Evolutionary conservation across 2,329 filamentous ascomycete species (phyloP).

Genomic region (Aspergillus uvarum): DNA sequence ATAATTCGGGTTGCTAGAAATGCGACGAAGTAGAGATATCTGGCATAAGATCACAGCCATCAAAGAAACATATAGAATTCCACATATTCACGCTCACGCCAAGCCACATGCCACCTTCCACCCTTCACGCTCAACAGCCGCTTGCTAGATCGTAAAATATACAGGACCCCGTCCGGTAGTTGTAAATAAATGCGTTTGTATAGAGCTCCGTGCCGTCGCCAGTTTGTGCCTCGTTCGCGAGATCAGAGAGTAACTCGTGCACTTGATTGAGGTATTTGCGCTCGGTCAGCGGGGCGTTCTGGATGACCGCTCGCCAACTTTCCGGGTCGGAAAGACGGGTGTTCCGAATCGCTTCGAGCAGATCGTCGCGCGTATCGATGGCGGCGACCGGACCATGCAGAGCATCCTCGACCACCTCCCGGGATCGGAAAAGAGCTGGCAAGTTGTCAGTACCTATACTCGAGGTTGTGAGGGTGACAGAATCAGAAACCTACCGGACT

Average conservation of each 20-base stretch:
- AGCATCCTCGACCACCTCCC: slow-evolving; percentile 67
- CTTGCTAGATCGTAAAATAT: slow-evolving; percentile 76
- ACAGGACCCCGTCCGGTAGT: slow-evolving; percentile 80
- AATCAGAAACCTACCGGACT: slow-evolving; percentile 63
- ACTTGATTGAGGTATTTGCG: slow-evolving; percentile 80
- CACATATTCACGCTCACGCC: slow-evolving; percentile 15
- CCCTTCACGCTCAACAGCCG: slow-evolving; percentile 15
- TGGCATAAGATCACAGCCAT: slow-evolving; percentile 7
- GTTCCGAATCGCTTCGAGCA: slow-evolving; percentile 72
- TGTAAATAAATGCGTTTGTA: slow-evolving; percentile 83
- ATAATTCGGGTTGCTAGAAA: slow-evolving; percentile 20
- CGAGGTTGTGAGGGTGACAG: neutral
- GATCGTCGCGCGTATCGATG: slow-evolving; percentile 81
- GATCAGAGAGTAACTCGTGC: slow-evolving; percentile 67
- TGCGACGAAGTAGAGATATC: slow-evolving; percentile 17
- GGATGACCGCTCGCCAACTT: slow-evolving; percentile 78
- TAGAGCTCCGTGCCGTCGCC: slow-evolving; percentile 53
- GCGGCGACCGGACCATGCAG: slow-evolving; percentile 78
- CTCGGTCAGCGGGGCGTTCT: slow-evolving; percentile 73
- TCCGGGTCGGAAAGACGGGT: slow-evolving; percentile 78
- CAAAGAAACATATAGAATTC: slow-evolving; percentile 14
- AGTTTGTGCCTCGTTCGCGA: slow-evolving; percentile 54
- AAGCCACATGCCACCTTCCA: slow-evolving; percentile 5
- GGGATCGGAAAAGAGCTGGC: slow-evolving; percentile 53
- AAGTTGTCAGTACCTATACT: slow-evolving; percentile 17